Conservation (phyloP, 2,329 filamentous ascomycete species). For the Xylariales sp. region DNA sequence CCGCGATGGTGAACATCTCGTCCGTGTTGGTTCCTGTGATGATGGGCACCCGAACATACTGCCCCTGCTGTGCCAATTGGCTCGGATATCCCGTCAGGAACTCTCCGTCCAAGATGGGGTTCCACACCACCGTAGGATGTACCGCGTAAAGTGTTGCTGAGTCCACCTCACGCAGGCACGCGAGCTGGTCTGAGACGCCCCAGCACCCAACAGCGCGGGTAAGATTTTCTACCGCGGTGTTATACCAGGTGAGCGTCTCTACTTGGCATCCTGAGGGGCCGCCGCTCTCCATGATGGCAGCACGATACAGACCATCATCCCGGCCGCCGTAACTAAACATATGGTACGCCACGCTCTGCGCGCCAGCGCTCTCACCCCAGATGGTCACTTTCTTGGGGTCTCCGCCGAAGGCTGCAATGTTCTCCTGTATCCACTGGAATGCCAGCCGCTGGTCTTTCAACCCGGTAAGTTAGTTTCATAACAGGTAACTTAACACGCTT, state of each 20-base stretch:
- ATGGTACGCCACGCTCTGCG: constrained; percentile 39
- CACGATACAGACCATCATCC: constrained; percentile 50
- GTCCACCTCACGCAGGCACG: constrained; percentile 30
- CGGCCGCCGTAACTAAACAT: constrained; percentile 51
- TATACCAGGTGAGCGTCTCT: constrained; percentile 29
- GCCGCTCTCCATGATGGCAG: constrained; percentile 50
- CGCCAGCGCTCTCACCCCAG: constrained; percentile 44
- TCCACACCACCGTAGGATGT: constrained; percentile 33
- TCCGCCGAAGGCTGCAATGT: constrained; percentile 47
- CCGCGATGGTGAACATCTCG: constrained; percentile 38
- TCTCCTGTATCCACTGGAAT: constrained; percentile 47
- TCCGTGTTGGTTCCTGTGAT: constrained; percentile 45
- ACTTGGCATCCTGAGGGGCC: constrained; percentile 26
- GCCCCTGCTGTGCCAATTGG: constrained; percentile 33
- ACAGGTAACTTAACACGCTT: too few relatives aligned
- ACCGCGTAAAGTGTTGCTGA: constrained; percentile 26
- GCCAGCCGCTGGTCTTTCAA: constrained; percentile 45
- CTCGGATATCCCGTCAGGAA: constrained; percentile 45
- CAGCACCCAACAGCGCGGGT: constrained; percentile 30
- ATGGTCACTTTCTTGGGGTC: constrained; percentile 40
- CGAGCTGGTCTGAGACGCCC: constrained; percentile 26
- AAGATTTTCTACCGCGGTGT: constrained; percentile 26
- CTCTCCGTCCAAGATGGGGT: constrained; percentile 40
- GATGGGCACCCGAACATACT: constrained; percentile 38
- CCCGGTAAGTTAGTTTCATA: too few relatives aligned